phyloP scores from a whole-genome alignment of 1,284 basidiomycete species.

The Sporisorium exsertum region DNA sequence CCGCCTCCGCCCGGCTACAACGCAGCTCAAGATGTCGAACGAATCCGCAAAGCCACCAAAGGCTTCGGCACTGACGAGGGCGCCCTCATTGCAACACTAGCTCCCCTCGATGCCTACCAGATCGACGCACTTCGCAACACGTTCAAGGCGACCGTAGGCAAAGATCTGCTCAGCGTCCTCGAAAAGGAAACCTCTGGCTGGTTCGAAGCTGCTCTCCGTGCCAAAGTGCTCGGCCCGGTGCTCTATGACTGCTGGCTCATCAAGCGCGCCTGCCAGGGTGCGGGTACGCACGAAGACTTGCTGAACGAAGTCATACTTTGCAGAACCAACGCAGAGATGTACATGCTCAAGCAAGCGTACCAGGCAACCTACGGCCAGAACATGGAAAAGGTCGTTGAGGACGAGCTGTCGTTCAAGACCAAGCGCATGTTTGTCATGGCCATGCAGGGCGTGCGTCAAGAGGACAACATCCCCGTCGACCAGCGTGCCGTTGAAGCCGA shows the following conservation, averaged over 20 bases:
- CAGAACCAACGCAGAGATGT: conserved; percentile 63
- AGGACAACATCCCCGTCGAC: conserved; percentile 56
- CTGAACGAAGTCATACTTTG: conserved; percentile 67
- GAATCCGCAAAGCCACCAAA: conserved; percentile 67
- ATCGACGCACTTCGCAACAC: conserved; percentile 58
- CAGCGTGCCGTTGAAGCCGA: conserved; percentile 49
- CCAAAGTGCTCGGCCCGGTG: conserved; percentile 63
- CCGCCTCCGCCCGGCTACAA: conserved; percentile 62
- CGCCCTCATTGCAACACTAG: conserved; percentile 56
- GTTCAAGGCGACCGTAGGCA: conserved; percentile 64
- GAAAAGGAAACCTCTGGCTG: conserved; percentile 67
- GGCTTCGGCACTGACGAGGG: conserved; percentile 66
- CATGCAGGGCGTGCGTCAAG: conserved; percentile 58
- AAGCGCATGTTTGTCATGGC: conserved; percentile 65
- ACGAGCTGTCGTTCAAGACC: conserved; percentile 67
- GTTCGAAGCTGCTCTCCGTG: conserved; percentile 60
- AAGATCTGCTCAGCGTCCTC: conserved; percentile 60
- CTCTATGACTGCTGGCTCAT: conserved; percentile 64
- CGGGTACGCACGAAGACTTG: conserved; percentile 66
- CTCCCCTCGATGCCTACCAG: conserved; percentile 60
- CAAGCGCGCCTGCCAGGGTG: conserved; percentile 63
- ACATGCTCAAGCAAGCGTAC: conserved; percentile 65
- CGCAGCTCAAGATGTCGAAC: conserved; percentile 58
- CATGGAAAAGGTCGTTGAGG: conserved; percentile 66
- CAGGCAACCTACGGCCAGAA: conserved; percentile 55